Conservation (phyloP, 148 eudicot genomes). For the Nyssa sinensis region DNA sequence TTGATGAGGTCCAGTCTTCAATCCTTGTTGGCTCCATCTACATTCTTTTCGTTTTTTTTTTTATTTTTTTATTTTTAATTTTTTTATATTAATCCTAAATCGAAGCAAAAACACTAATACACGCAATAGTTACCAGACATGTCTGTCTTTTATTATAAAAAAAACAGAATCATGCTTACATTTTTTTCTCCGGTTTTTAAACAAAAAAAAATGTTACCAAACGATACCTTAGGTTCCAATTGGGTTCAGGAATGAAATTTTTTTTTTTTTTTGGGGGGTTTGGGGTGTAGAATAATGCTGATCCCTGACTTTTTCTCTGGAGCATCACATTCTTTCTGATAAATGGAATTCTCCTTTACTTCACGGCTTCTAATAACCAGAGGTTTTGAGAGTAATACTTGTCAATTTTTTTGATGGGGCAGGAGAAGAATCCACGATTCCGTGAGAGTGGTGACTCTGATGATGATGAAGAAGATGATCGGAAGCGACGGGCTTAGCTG, state of each 20-base stretch:
- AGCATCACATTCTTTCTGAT: not conserved
- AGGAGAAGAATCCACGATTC: conserved; percentile 95
- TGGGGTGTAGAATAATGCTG: not conserved
- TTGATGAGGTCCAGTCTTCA: too few species aligned
- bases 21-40: too few species aligned
- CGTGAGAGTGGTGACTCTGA: conserved; percentile 96
- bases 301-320: not conserved
- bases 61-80: too few species aligned
- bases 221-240: not conserved
- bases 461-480: conserved; percentile 78
- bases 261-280: too few species aligned
- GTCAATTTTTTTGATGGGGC: conserved; percentile 22
- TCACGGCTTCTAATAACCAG: not conserved
- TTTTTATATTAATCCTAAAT: too few species aligned
- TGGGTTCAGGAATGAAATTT: not conserved
- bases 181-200: too few species aligned
- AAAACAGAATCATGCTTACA: too few species aligned
- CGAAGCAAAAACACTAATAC: too few species aligned
- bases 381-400: not conserved
- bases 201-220: too few species aligned
- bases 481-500: conserved; percentile 47
- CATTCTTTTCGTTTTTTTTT: too few species aligned
- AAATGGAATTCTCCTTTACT: not conserved
- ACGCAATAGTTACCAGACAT: too few species aligned
- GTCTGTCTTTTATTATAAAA: too few species aligned